Evolutionary conservation across 1,139 yeast genomes (phyloP).

Genomic region (Pichia sp.): DNA sequence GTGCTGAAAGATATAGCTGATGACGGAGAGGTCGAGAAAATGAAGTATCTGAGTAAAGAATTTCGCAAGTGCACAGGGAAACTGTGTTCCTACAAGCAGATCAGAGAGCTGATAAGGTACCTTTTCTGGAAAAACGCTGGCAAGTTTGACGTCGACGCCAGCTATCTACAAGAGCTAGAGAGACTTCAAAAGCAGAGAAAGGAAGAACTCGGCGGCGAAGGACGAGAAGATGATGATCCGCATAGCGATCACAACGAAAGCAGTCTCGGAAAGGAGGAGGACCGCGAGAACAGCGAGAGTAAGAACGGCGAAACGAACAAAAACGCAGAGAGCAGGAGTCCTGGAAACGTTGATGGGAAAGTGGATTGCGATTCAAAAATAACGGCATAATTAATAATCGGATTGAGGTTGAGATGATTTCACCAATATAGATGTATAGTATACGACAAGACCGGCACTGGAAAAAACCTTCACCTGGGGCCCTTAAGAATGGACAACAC

Average conservation of each 20-base stretch:
- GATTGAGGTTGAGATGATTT: no score
- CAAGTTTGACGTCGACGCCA: conserved; percentile 52
- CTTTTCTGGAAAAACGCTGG: conserved; percentile 56
- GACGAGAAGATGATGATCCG: not conserved
- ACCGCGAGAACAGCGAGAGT: not conserved
- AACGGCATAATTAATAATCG: no score
- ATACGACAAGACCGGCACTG: not conserved
- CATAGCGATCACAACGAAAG: not conserved
- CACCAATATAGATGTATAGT: not conserved
- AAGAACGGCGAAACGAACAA: not conserved
- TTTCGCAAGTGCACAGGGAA: conserved; percentile 57
- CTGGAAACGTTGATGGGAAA: not conserved
- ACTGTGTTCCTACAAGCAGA: conserved; percentile 47
- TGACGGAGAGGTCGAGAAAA: conserved; percentile 67
- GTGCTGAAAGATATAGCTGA: conserved; percentile 52
- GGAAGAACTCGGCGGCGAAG: conserved; percentile 10
- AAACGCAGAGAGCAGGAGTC: not conserved
- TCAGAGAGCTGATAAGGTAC: conserved; percentile 50
- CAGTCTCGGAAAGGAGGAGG: not conserved
- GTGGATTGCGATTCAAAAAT: no score
- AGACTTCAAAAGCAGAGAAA: conserved; percentile 15
- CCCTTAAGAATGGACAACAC: no score
- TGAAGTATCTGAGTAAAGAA: conserved; percentile 61
- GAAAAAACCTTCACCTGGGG: not conserved
- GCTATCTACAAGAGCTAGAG: conserved; percentile 25